Conservation (phyloP, 1,284 basidiomycete genomes). For the Pterula multifida region DNA sequence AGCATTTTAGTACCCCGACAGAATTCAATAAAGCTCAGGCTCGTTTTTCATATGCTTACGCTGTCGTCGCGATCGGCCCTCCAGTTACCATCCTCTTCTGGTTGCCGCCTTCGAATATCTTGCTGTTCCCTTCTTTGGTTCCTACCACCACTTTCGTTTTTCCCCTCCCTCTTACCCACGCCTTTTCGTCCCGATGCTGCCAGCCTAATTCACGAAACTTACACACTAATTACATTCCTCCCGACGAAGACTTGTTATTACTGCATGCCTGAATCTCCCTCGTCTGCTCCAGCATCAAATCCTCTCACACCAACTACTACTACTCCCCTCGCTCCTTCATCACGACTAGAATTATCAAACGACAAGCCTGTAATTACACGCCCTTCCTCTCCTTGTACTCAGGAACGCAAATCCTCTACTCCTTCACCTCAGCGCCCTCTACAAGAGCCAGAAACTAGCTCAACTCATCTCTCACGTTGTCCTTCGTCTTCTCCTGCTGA, state of each 20-base stretch:
- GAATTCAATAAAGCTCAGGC: not conserved
- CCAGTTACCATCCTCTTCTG: slow-evolving; percentile 8
- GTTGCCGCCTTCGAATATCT: slow-evolving; percentile 10
- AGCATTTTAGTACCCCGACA: not conserved
- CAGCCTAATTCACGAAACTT: slow-evolving; percentile 24
- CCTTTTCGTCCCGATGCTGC: slow-evolving; percentile 25
- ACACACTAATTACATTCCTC: slow-evolving; percentile 20
- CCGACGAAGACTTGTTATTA: slow-evolving; percentile 15
- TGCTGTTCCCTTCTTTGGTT: slow-evolving; percentile 9
- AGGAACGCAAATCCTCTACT: not conserved
- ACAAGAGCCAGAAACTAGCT: not conserved
- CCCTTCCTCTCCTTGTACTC: not conserved
- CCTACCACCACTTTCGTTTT: slow-evolving; percentile 10
- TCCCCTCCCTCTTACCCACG: slow-evolving; percentile 8
- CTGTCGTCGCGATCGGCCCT: slow-evolving; percentile 4
- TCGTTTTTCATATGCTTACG: slow-evolving; percentile 6
- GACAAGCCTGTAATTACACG: not conserved
- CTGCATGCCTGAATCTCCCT: slow-evolving; percentile 36
- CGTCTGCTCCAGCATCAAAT: slow-evolving; percentile 27
- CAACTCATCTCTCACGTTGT: slow-evolving; percentile 8
- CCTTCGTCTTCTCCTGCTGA: slow-evolving; percentile 20
- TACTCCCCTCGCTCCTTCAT: not conserved
- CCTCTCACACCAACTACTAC: slow-evolving; percentile 7
- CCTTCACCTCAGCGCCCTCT: not conserved
- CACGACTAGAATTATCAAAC: slow-evolving; percentile 1